phyloP scores from a whole-genome alignment of 1,284 basidiomycete genomes.

The Microstroma glucosiphilum region DNA sequence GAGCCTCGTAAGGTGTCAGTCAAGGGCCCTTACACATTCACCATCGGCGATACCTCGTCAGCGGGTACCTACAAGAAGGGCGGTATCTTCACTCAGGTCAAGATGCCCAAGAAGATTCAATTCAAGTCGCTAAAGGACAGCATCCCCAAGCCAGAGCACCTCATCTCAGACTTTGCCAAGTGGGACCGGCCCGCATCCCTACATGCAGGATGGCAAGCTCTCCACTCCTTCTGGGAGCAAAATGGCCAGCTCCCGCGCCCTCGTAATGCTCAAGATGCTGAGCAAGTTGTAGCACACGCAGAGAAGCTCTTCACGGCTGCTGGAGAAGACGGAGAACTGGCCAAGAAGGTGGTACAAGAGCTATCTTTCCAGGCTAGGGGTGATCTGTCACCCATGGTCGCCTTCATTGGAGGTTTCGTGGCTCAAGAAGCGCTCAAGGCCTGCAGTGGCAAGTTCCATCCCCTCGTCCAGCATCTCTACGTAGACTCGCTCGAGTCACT shows the following conservation, averaged over 20 bases:
- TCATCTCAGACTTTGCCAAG: constrained; percentile 96
- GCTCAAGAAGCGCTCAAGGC: constrained; percentile 98
- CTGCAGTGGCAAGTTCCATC: constrained; percentile 96
- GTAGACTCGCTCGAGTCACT: constrained; percentile 92
- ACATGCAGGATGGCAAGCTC: constrained; percentile 90
- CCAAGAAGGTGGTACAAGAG: constrained; percentile 71
- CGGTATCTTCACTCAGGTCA: constrained; percentile 96
- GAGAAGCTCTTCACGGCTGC: constrained; percentile 63
- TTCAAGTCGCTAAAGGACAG: constrained; percentile 85
- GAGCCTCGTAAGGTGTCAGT: constrained; percentile 86
- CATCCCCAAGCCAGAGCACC: constrained; percentile 72
- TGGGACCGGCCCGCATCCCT: constrained; percentile 86
- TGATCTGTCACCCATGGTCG: constrained; percentile 84
- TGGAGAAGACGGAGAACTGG: constrained; percentile 62
- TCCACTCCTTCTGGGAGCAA: constrained; percentile 71
- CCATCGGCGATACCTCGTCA: constrained; percentile 49
- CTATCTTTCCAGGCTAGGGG: constrained; percentile 87
- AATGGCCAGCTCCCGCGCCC: constrained; percentile 71
- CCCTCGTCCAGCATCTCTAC: constrained; percentile 90
- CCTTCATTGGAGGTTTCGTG: constrained; percentile 93
- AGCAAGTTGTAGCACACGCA: constrained; percentile 65
- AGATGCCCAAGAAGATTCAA: constrained; percentile 88
- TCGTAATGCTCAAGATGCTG: constrained; percentile 76
- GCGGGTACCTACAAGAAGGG: constrained; percentile 72
- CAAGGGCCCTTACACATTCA: constrained; percentile 60